Percentiles rank a stretch among this genome's conserved stretches.
Evolutionary conservation across 257 asterid species (phyloP).

Genomic region (Striga asiatica): DNA sequence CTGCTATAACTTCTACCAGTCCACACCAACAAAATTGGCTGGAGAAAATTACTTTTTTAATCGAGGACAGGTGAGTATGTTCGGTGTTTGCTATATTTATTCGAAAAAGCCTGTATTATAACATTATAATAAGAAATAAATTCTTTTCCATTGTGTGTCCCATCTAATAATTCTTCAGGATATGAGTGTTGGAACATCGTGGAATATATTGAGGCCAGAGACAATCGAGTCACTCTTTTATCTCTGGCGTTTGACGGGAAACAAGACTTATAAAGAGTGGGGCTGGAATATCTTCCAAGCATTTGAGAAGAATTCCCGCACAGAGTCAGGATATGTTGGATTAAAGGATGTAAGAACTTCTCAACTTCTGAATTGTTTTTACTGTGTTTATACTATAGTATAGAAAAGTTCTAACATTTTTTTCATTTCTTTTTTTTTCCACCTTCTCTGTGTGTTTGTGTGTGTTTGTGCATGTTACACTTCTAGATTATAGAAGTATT

Average conservation of each 20-base stretch:
- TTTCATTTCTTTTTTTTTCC: too few species aligned
- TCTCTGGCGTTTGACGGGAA: constrained; percentile 98
- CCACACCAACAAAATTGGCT: constrained; percentile 96
- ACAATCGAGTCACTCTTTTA: constrained; percentile 97
- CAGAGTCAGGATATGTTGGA: constrained; percentile 92
- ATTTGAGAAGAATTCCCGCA: constrained; percentile 90
- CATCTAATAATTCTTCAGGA: constrained; percentile 41
- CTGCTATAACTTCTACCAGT: constrained; percentile 95
- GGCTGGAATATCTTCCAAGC: constrained; percentile 99
- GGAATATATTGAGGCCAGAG: constrained; percentile 99
- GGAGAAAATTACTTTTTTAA: constrained; percentile 92
- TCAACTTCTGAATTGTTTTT: neutral
- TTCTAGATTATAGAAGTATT: too few species aligned
- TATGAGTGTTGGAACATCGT: constrained; percentile 96
- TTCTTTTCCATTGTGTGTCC: neutral
- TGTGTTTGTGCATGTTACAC: too few species aligned
- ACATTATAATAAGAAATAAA: neutral
- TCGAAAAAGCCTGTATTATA: neutral
- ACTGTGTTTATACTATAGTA: too few species aligned
- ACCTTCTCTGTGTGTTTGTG: too few species aligned
- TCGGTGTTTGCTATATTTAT: constrained; percentile 5
- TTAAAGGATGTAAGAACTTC: constrained; percentile 77
- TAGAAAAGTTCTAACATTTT: too few species aligned
- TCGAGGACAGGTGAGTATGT: constrained; percentile 63
- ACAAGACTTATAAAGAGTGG: constrained; percentile 97